Base-by-base conservation (phyloP, 1,284 basidiomycete species). In the Tilletia setariae region DNA sequence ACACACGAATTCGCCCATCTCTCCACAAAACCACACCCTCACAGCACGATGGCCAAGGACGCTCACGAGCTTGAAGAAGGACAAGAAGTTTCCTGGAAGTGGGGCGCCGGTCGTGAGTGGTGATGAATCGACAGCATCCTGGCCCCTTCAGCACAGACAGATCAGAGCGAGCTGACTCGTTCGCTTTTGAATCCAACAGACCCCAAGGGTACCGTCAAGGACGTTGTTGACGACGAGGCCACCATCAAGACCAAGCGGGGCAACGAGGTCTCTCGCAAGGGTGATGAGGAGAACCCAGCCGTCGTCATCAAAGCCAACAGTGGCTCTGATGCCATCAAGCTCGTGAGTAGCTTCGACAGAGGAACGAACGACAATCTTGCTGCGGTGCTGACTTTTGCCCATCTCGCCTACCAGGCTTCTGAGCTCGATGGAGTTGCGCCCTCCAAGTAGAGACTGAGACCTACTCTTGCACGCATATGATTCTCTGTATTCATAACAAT, bases 361-460 rank as follows among this genome's bases (percentile, higher is more conserved):
- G 15, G 13, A 1, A 53, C 13, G n/a, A 23, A 49, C 8, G 8
- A n/a, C n/a, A 15, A 1, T 13, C 21, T 2, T 23, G 2, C 21
- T 23, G 4, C 23, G 7, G 15, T 2, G 15, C 2, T 13, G 21
- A 15, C 1, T 53, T 4, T 7, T 53, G 51, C 21, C 1, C 3
- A 13, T 15, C n/a, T 53, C 13, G 15, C n/a, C 28, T 53, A 23
- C 23, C 56, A 75, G 74, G 75, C 76, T 1, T 66, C 62, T 35
- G 74, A 77, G 63, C 68, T 77, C 47, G 70, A 74, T 35, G 75
- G 74, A 16, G 74, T 77, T 53, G 70, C 74, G 63, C 74, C 75
- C 25, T 74, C 30, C 28, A 61, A 61, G 56, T 61, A 16, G 11
- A 53, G 21, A 8, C 13, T n/a, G n/a, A n/a, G n/a, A n/a, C n/a